A percentile compares a stretch with the other conserved stretches of the same genome.
Evolutionary conservation across 257 asterid species (phyloP).

Genomic region (Leptodermis oblonga): DNA sequence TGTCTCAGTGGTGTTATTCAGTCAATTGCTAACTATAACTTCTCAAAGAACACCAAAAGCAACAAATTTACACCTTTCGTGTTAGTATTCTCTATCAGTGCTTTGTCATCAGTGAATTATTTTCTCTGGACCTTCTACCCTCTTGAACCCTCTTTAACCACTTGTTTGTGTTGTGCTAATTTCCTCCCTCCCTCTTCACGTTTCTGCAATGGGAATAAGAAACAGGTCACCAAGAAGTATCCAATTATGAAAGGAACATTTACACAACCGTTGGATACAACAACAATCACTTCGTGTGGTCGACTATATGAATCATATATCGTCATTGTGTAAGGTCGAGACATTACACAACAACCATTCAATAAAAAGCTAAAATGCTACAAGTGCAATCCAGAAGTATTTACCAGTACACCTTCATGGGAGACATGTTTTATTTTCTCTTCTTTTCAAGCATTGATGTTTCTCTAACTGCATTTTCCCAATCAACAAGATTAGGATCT

Average conservation of each 20-base stretch:
- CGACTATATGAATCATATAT: too few relatives aligned
- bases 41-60: background rate
- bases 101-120: background rate
- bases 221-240: background rate
- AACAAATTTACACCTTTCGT: background rate
- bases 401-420: background rate
- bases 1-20: background rate
- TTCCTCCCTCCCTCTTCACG: background rate
- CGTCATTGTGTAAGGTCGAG: too few relatives aligned
- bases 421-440: background rate
- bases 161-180: background rate
- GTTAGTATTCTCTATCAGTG: background rate
- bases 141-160: background rate
- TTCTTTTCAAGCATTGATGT: background rate
- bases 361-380: background rate
- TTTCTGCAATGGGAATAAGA: slow-evolving; percentile 2
- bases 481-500: background rate
- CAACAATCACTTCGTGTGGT: too few relatives aligned
- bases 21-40: background rate
- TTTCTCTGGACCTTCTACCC: background rate
- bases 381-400: background rate
- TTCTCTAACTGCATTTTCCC: background rate
- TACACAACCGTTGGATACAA: too few relatives aligned
- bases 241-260: background rate
- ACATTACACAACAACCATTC: background rate